Evolutionary conservation across 192 early-diverging fungal genomes (phyloP).

Genomic region (Rhizophlyctis rosea): DNA sequence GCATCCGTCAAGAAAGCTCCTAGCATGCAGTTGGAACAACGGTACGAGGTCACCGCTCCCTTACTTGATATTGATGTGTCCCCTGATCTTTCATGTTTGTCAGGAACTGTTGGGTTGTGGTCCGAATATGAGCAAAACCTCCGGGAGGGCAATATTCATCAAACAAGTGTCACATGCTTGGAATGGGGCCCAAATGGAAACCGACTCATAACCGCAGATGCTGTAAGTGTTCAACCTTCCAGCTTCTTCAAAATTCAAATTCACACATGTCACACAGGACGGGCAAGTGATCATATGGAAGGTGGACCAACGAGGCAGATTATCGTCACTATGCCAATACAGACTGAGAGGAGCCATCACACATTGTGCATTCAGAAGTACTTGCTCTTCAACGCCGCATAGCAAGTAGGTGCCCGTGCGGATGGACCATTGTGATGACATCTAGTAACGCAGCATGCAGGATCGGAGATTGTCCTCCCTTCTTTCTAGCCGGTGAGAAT

Average conservation of each 20-base stretch:
- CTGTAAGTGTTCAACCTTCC: conserved; percentile 2
- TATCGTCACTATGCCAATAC: conserved; percentile 46
- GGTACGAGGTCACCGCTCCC: conserved; percentile 20
- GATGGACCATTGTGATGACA: no score
- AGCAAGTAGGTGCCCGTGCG: not conserved
- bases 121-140: conserved; percentile 38
- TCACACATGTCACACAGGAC: conserved; percentile 22
- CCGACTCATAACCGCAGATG: conserved; percentile 46
- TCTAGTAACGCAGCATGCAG: no score
- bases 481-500: conserved; percentile 31
- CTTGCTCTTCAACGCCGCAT: conserved; percentile 12
- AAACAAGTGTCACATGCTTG: conserved; percentile 24
- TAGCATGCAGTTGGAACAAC: conserved; percentile 33
- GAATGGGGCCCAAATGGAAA: conserved; percentile 48
- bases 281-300: conserved; percentile 55
- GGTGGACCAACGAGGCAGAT: conserved; percentile 42
- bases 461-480: conserved; percentile 43
- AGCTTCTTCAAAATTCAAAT: not conserved
- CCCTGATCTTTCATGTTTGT: no score
- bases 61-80: not conserved
- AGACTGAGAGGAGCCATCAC: conserved; percentile 34
- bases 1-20: conserved; percentile 34
- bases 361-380: conserved; percentile 5
- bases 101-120: conserved; percentile 48
- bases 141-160: conserved; percentile 46